Conservation (phyloP, 495 filamentous ascomycete genomes). For the Cetradonia linearis region DNA sequence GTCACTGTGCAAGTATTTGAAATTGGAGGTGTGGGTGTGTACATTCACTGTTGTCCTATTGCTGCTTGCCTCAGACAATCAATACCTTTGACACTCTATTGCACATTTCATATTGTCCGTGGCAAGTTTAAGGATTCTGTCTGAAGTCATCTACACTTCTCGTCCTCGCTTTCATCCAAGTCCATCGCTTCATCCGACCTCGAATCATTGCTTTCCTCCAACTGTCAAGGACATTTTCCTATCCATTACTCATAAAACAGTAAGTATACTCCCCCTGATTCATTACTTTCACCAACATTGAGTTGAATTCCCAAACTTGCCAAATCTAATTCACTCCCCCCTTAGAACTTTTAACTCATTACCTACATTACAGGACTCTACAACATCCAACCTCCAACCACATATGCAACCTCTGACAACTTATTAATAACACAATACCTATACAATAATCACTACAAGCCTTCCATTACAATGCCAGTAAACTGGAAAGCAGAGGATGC, state of each 20-base stretch:
- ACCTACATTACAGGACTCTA: not conserved
- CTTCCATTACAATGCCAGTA: slow-evolving; percentile 28
- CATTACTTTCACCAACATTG: not conserved
- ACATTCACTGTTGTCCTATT: not conserved
- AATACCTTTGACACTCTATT: not conserved
- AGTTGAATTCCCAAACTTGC: too few relatives aligned
- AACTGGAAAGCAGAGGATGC: slow-evolving; percentile 31
- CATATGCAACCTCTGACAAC: not conserved
- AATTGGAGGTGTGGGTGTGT: not conserved
- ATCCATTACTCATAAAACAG: not conserved
- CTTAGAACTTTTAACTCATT: not conserved
- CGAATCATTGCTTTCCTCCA: not conserved
- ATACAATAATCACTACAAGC: not conserved
- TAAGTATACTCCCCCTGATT: not conserved
- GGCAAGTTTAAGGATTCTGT: not conserved
- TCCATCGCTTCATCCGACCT: not conserved
- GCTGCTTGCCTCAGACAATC: too few relatives aligned
- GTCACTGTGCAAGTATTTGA: not conserved
- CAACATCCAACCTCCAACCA: not conserved
- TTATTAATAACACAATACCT: not conserved
- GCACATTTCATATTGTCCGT: not conserved
- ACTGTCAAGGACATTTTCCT: not conserved
- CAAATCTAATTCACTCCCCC: too few relatives aligned
- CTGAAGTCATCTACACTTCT: not conserved
- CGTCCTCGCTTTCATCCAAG: not conserved